Conservation (phyloP, 345 rosid genomes). For the Angophora floribunda region DNA sequence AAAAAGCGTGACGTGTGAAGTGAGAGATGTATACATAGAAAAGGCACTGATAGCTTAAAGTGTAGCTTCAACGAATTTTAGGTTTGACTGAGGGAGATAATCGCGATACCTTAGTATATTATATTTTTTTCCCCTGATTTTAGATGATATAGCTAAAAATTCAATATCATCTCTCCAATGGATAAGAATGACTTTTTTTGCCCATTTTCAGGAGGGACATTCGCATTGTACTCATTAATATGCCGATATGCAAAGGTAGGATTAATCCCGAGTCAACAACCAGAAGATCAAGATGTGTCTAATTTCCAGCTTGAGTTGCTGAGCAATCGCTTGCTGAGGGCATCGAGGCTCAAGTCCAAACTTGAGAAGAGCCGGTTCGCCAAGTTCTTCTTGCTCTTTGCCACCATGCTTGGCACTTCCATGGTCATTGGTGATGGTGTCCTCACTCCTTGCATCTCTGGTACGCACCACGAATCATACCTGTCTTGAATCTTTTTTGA, state of each 20-base stretch:
- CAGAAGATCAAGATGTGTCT: conserved; percentile 21
- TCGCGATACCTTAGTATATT: background rate
- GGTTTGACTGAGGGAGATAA: background rate
- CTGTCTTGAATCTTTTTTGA: background rate
- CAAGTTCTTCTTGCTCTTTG: conserved; percentile 22
- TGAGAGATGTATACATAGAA: background rate
- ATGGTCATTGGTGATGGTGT: conserved; percentile 63
- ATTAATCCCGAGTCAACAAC: conserved; percentile 37
- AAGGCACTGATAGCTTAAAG: background rate
- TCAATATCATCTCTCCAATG: no score
- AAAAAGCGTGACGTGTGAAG: background rate
- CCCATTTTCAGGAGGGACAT: conserved; percentile 29
- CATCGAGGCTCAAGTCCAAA: conserved; percentile 13
- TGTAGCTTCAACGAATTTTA: background rate
- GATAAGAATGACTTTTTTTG: background rate
- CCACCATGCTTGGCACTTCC: conserved; percentile 45
- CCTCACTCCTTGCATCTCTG: conserved; percentile 53
- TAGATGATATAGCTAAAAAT: background rate
- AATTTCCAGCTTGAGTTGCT: conserved; percentile 20
- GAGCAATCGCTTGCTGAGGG: conserved; percentile 8
- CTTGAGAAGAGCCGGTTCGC: conserved; percentile 24
- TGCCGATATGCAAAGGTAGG: conserved; percentile 39
- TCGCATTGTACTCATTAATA: conserved; percentile 40
- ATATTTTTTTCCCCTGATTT: background rate
- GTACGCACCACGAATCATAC: background rate